Conservation (phyloP, 441 rosid species). For the Populus tomentosa region DNA sequence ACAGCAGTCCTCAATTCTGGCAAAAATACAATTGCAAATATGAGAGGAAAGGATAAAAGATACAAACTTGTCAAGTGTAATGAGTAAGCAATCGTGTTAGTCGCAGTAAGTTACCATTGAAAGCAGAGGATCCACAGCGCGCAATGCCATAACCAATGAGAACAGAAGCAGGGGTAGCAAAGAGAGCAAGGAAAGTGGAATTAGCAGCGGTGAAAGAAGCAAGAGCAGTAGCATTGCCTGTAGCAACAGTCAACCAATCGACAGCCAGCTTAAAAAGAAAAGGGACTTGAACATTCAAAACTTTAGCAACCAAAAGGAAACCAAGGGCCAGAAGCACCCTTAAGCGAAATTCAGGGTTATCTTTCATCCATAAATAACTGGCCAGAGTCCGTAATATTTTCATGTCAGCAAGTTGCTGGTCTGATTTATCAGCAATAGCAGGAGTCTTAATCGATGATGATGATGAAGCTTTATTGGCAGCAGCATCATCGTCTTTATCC, state of each 20-base stretch:
- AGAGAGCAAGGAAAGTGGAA: conserved; percentile 50
- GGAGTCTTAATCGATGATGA: neutral
- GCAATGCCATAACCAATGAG: conserved; percentile 91
- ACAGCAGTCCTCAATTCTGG: conserved; percentile 86
- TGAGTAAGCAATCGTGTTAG: no score
- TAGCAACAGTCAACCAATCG: conserved; percentile 63
- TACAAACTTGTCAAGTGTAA: neutral
- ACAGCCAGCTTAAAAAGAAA: conserved; percentile 86
- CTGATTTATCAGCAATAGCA: neutral
- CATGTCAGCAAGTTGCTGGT: conserved; percentile 47
- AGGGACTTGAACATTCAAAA: conserved; percentile 88
- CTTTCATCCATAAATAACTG: conserved; percentile 79
- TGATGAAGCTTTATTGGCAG: neutral
- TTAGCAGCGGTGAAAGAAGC: conserved; percentile 51
- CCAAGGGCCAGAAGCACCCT: conserved; percentile 75
- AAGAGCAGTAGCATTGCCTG: conserved; percentile 47
- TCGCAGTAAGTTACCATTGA: conserved; percentile 52
- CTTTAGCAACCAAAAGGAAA: conserved; percentile 76
- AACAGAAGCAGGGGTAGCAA: conserved; percentile 79
- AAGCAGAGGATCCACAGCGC: conserved; percentile 69
- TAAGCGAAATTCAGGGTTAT: conserved; percentile 65
- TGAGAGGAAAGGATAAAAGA: neutral
- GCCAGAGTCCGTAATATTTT: conserved; percentile 67
- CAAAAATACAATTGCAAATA: conserved; percentile 9
- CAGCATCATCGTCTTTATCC: conserved; percentile 2